These are phyloP conservation scores for Fonsecaea monophora DNA, from an alignment of 2,329 filamentous ascomycete species.

Conservation along the genomic window DNA sequence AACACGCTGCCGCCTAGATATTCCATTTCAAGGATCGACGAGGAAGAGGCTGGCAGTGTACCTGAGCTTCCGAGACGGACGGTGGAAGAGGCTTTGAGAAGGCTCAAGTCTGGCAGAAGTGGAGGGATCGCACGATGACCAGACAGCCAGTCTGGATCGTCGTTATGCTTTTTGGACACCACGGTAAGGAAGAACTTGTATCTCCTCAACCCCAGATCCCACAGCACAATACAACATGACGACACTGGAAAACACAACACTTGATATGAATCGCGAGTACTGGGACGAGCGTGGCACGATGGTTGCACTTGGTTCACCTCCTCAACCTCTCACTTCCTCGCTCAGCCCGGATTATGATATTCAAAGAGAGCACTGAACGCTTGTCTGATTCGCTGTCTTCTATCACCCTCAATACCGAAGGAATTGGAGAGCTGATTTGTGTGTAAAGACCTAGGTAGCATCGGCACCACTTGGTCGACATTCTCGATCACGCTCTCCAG, in stretches of 20 bases:
- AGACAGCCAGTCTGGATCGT: background rate
- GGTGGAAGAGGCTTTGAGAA: conserved; percentile 52
- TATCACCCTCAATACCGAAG: background rate
- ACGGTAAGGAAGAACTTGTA: background rate
- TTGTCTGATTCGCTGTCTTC: background rate
- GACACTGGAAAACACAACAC: conserved; percentile 20
- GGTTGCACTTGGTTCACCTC: conserved; percentile 4
- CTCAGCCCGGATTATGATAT: conserved; percentile 54
- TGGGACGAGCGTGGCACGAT: conserved; percentile 3
- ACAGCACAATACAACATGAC: conserved; percentile 11
- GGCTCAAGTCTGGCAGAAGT: conserved; percentile 43
- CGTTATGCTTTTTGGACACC: background rate
- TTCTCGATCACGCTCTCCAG: background rate
- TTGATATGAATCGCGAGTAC: conserved; percentile 34
- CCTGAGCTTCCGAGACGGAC: conserved; percentile 52
- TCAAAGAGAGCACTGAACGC: conserved; percentile 66
- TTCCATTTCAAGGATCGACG: conserved; percentile 58
- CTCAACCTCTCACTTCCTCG: conserved; percentile 12
- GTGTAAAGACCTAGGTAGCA: background rate
- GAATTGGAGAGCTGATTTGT: background rate
- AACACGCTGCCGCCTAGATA: conserved; percentile 50
- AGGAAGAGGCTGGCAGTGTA: conserved; percentile 42
- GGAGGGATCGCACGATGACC: conserved; percentile 7
- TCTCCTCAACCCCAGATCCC: background rate
- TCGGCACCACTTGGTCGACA: background rate